Evolutionary conservation across 345 rosid genomes (phyloP).

Genomic region (Salix brachista): DNA sequence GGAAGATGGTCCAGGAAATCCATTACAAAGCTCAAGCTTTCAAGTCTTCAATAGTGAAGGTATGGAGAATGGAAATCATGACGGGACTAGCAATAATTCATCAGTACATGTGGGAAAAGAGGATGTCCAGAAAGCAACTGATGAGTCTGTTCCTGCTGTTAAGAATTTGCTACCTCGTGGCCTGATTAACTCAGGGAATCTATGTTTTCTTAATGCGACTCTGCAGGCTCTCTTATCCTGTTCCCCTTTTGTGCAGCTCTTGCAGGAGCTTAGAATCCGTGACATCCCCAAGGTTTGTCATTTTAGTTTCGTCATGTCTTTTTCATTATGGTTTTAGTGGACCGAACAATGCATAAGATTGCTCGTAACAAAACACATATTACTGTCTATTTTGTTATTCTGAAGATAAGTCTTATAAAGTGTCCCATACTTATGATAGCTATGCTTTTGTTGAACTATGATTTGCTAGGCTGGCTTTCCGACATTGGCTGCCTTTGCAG

Average conservation of each 20-base stretch:
- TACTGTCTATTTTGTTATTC: background rate
- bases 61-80: slow-evolving; percentile 22
- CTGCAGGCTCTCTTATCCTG: slow-evolving; percentile 86
- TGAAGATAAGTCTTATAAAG: background rate
- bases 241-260: slow-evolving; percentile 77
- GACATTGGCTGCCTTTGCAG: slow-evolving; percentile 64
- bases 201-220: slow-evolving; percentile 90
- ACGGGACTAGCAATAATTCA: slow-evolving; percentile 22
- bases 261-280: slow-evolving; percentile 54
- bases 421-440: background rate
- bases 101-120: slow-evolving; percentile 23
- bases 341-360: background rate
- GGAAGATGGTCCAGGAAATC: slow-evolving; percentile 38
- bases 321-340: background rate
- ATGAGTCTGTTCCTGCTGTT: slow-evolving; percentile 33
- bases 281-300: slow-evolving; percentile 55
- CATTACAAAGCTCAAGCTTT: slow-evolving; percentile 43
- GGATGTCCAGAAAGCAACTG: slow-evolving; percentile 26
- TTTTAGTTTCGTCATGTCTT: background rate
- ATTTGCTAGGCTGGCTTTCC: slow-evolving; percentile 64
- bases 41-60: slow-evolving; percentile 39
- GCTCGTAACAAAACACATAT: background rate
- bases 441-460: background rate
- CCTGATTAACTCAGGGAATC: slow-evolving; percentile 74
- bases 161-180: slow-evolving; percentile 66